Conservation (phyloP, 2,329 filamentous ascomycete genomes). For the Rhynchosporium graminicola region DNA sequence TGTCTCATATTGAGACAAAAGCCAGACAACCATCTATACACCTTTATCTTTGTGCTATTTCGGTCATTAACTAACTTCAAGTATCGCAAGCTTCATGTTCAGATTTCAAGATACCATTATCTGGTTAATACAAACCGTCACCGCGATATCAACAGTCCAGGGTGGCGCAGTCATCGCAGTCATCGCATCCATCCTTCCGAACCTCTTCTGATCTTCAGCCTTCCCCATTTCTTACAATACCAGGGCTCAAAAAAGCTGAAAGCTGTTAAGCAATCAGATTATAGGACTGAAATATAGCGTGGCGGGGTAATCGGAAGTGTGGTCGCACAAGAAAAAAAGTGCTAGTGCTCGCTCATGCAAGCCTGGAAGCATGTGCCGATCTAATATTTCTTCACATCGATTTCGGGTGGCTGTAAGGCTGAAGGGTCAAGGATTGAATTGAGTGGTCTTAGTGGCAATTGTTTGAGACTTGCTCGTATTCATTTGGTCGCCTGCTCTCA, state of each 20-base stretch:
- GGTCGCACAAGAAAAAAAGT: not conserved
- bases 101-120: no score
- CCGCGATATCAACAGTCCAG: not conserved
- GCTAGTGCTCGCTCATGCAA: not conserved
- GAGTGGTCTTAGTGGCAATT: not conserved
- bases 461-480: not conserved
- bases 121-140: not conserved
- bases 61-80: no score
- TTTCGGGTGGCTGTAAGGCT: slow-evolving; percentile 7
- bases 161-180: not conserved
- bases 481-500: not conserved
- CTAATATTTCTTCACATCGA: not conserved
- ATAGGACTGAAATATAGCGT: slow-evolving; percentile 1
- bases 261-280: slow-evolving; percentile 9
- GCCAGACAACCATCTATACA: no score
- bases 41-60: no score
- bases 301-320: not conserved
- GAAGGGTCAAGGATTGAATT: not conserved
- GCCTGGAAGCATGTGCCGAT: not conserved
- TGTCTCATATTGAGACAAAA: no score
- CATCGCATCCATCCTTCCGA: not conserved
- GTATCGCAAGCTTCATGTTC: no score
- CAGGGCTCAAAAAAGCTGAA: not conserved
- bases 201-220: slow-evolving; percentile 4
- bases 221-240: not conserved